Evolutionary conservation across 2,329 filamentous ascomycete species (phyloP).

Genomic region (Parastagonospora nodorum): DNA sequence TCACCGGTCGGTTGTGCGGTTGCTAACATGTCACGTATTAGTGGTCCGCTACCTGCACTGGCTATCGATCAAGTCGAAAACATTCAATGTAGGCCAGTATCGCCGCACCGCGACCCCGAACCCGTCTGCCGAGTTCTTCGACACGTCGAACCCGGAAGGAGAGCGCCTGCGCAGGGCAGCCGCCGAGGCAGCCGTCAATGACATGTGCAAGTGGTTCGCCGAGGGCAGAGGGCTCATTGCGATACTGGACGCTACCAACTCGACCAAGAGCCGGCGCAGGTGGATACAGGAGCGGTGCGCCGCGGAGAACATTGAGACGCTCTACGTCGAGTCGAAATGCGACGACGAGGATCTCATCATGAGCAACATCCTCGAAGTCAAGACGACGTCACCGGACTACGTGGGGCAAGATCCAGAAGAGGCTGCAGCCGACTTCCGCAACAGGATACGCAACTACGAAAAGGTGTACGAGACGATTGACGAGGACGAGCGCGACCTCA

Average conservation of each 20-base stretch:
- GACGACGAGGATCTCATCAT: slow-evolving; percentile 96
- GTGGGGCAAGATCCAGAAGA: slow-evolving; percentile 89
- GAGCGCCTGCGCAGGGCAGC: slow-evolving; percentile 87
- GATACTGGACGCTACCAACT: slow-evolving; percentile 96
- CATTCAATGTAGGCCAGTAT: slow-evolving; percentile 98
- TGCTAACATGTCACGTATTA: slow-evolving; percentile 22
- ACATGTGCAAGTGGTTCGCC: slow-evolving; percentile 94
- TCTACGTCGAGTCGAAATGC: slow-evolving; percentile 97
- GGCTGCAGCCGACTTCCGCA: slow-evolving; percentile 88
- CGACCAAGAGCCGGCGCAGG: slow-evolving; percentile 82
- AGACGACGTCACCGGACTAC: slow-evolving; percentile 95
- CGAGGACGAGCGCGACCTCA: slow-evolving; percentile 83
- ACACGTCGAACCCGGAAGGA: slow-evolving; percentile 85
- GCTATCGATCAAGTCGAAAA: slow-evolving; percentile 91
- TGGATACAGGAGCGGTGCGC: slow-evolving; percentile 88
- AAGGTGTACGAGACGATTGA: slow-evolving; percentile 95
- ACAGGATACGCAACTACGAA: slow-evolving; percentile 95
- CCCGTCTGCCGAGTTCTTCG: slow-evolving; percentile 93
- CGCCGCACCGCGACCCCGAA: slow-evolving; percentile 88
- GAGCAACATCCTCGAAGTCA: slow-evolving; percentile 97
- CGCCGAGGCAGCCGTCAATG: slow-evolving; percentile 86
- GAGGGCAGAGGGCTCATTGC: slow-evolving; percentile 79
- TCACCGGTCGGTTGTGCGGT: neutral
- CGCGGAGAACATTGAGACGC: slow-evolving; percentile 78
- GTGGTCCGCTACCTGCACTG: slow-evolving; percentile 83